Base-by-base conservation (phyloP, 1,139 yeast species). In the Scheffersomyces lignicola region DNA sequence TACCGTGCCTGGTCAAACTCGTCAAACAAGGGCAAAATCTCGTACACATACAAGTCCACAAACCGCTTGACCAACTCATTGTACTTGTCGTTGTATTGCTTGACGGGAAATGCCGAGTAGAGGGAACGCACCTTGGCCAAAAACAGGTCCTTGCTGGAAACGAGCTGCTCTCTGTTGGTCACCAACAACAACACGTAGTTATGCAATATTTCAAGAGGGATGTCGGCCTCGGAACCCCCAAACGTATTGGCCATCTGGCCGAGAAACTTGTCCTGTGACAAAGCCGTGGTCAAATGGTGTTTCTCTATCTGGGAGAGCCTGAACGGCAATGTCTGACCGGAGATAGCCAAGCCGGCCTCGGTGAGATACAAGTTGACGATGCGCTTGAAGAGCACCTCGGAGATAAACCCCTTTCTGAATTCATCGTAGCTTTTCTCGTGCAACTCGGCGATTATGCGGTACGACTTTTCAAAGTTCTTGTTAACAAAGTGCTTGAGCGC, bases 401-500 rank as follows among this genome's bases (percentile, higher is more conserved):
- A 48, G 12, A 67, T 53, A 22, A 51, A 43, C 11, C 61, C 65
- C 24, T 55, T 50, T 9, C 42, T 40, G 31, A 50, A 54, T 33
- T 58, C 58, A 5, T 44, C 39, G 34, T 58, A 53, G 11, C 59
- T 40, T 9, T 42, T 41, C 12, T 42, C 42, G 39, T 58, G 62
- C 27, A 65, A 48, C 31, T 51, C 46, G 28, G 47, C 48, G 17
- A 58, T 51, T 13, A 67, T 45, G 17, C 45, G 56, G 42, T 52
- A 69, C 5, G 75, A 66, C 34, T 56, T 54, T 5, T 47, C 51
- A 33, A 69, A 62, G 41, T 65, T 59, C 47, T 61, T 65, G 44
- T 65, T 68, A 47, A 64, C 58, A 45, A 70, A 70, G 37, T 58
- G 56, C 48, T 69, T 70, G 36, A 66, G 48, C 0, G 75, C 63